Evolutionary conservation across 2,329 filamentous ascomycete genomes (phyloP), one percentile per base, ranked within the genome.

Genomic region (Pseudonectria buxi): DNA sequence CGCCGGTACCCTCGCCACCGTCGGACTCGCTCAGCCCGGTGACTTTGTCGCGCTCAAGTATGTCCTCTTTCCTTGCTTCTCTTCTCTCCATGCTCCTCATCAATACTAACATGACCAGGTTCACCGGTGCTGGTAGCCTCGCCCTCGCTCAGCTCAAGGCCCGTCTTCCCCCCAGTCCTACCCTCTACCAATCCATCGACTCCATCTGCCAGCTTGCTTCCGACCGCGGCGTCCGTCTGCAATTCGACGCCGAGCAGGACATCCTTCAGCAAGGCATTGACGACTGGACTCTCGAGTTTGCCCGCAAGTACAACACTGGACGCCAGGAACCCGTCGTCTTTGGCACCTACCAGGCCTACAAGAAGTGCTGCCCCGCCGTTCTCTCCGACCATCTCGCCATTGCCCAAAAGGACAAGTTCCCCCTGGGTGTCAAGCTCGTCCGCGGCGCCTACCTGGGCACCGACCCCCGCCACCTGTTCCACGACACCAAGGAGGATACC

Each of bases 231-330:
- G 77, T 94, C 3, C 73, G 77, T 3, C 71, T 95, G 1, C 74
- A 94, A 3, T 86, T 94, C 43, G 86, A 94, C 44, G 89, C 87
- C 2, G 89, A 95, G 62, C 86, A 94, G 59, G 79, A 81, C 37
- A 72, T 76, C 36, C 73, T 92, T 22, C 86, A 94, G 62, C 66
- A 73, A 6, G 86, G 86, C 7, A 90, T 94, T 42, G 82, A 92
- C 56, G 73, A 77, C 47, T 90, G 87, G 83, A 86, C 81, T 5
- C 61, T 92, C 32, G 64, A 72, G n/a, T 82, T 87, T 48, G 85
- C 88, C 67, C 74, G 76, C 49, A 78, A 75, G 55, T 89, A 85
- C 67, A 94, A 94, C 64, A 74, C 67, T 43, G 64, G 61, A 0
- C 83, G 54, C 9, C 73, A 73, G 24, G 68, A 72, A 35, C 81